Evolutionary conservation across 1,139 yeast species (phyloP).

Genomic region (Tardiomyces digboiensis): DNA sequence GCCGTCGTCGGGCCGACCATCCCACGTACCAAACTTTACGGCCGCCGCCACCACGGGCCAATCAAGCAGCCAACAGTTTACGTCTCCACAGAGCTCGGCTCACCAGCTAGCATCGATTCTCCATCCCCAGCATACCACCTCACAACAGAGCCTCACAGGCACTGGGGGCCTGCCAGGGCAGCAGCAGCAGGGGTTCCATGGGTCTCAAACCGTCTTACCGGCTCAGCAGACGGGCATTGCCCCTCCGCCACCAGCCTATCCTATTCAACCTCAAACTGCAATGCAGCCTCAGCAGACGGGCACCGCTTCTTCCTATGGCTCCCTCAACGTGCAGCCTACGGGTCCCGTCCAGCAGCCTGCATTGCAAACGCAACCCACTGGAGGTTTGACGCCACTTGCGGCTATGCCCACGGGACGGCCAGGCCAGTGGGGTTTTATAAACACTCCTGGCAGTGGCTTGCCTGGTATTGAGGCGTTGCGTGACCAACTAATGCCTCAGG

Average conservation of each 20-base stretch:
- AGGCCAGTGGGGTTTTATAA: constrained; percentile 77
- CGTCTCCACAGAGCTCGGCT: constrained; percentile 1
- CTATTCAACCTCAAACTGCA: constrained; percentile 22
- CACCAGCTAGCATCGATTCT: constrained; percentile 7
- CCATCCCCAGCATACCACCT: constrained; percentile 27
- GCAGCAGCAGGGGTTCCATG: constrained; percentile 5
- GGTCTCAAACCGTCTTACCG: constrained; percentile 13
- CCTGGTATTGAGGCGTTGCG: constrained; percentile 74
- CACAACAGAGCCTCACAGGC: constrained; percentile 15
- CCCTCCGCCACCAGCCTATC: constrained; percentile 8
- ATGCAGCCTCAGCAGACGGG: constrained; percentile 33
- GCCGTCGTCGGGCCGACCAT: neutral
- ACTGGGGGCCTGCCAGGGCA: constrained; percentile 10
- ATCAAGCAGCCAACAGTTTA: constrained; percentile 1
- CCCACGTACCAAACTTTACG: constrained; percentile 3
- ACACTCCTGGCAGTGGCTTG: constrained; percentile 62
- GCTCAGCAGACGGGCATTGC: constrained; percentile 18
- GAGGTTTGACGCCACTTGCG: constrained; percentile 17
- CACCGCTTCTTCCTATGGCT: constrained; percentile 17
- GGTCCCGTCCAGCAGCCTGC: constrained; percentile 21
- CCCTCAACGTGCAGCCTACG: constrained; percentile 28
- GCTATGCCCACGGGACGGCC: constrained; percentile 57
- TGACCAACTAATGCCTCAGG: constrained; percentile 62
- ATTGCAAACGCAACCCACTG: constrained; percentile 20
- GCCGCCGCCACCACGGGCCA: constrained; percentile 3